Evolutionary conservation across 768 basidiomycete genomes (phyloP), one percentile per base, ranked within the genome.

Genomic region (Russula olivacea): DNA sequence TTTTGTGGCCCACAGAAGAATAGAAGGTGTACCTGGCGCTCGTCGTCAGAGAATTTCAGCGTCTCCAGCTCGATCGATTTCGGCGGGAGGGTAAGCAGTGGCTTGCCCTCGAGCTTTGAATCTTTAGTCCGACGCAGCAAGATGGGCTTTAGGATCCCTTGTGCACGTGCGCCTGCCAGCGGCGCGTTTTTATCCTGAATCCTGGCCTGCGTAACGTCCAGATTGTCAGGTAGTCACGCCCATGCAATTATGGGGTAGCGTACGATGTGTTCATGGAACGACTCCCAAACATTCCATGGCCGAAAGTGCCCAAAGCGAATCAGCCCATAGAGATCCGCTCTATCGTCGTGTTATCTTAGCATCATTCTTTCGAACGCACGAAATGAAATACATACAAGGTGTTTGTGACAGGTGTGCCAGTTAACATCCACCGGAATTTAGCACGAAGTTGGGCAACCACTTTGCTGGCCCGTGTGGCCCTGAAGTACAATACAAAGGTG

Each of bases 401-500:
- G 60, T 89, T 88, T 0, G 87, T 88, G 11, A 89, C 81, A 1
- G 88, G 87, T 0, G 88, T 89, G 40, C 88, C 87, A 0, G 88
- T 91, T 28, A 92, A 76, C 76, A 84, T 83, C 91, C 91, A 93
- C 23, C 89, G 76, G 68, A 87, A 86, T 63, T 80, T 84, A 0
- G 85, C 74, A 48, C 82, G 78, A 32, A 93, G 76, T 68, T 81
- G 79, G 1, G 85, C 83, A 21, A 86, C 76, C 41, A 80, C 81
- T 32, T 81, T 74, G 67, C 85, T 88, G 11, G 81, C 76, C 5
- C 81, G 80, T 3, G 87, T 87, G 12, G 74, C 72, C 40, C 83
- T 85, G 45, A 34, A 17, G 9, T 30, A 34, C 48, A 48, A n/a
- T 25, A 34, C 48, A 47, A 47, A 23, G 10, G 28, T 41, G 34